Percentiles rank a stretch among this genome's conserved stretches.
Evolutionary conservation across 805 yeast species (phyloP).

Genomic region (Pichia kluyveri): DNA sequence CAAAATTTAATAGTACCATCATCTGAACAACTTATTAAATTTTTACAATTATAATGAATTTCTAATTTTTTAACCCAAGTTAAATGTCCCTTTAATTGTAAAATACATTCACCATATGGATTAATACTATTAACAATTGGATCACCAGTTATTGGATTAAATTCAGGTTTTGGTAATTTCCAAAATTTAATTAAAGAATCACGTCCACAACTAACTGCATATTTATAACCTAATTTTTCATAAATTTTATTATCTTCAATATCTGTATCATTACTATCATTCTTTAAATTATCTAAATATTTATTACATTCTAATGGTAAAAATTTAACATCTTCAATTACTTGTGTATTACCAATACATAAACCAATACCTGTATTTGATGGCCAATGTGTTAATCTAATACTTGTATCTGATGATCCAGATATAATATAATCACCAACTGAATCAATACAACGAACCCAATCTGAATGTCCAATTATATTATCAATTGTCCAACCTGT

Average conservation of each 20-base stretch:
- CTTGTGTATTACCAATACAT: constrained; percentile 75
- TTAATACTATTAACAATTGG: constrained; percentile 39
- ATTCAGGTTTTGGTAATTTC: constrained; percentile 61
- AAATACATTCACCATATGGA: constrained; percentile 51
- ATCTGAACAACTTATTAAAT: constrained; percentile 65
- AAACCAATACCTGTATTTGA: constrained; percentile 61
- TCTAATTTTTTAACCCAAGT: constrained; percentile 75
- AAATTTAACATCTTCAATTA: constrained; percentile 63
- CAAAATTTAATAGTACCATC: constrained; percentile 70
- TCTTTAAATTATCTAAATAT: constrained; percentile 35
- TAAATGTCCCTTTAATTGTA: constrained; percentile 62
- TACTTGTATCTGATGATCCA: constrained; percentile 72
- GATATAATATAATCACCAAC: constrained; percentile 55
- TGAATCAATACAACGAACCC: constrained; percentile 50
- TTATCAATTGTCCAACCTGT: constrained; percentile 61
- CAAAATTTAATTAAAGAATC: constrained; percentile 70
- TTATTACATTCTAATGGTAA: constrained; percentile 45
- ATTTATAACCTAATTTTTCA: constrained; percentile 47
- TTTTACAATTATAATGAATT: constrained; percentile 70
- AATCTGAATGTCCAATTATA: constrained; percentile 75
- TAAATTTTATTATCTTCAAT: constrained; percentile 18
- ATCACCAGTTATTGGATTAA: constrained; percentile 30
- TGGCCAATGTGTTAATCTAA: constrained; percentile 54
- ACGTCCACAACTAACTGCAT: constrained; percentile 71
- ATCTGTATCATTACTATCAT: neutral